These are phyloP conservation scores for Amoeboaphelidium protococcarum DNA, from an alignment of 371 early-diverging fungal genomes.

Conservation along the genomic window DNA sequence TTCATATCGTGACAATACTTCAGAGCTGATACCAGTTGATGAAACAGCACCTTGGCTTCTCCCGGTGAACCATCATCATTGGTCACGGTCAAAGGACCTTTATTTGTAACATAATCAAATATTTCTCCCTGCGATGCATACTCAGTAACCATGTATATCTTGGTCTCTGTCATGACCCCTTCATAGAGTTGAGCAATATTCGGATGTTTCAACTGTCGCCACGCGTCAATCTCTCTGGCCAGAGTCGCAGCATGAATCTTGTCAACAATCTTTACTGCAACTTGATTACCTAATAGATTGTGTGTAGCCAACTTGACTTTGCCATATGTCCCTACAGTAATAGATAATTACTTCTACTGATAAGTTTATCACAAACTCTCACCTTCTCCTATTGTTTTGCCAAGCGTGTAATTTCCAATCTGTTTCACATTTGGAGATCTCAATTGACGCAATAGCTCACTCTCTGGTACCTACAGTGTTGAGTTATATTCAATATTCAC, in stretches of 20 bases:
- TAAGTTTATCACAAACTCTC: not conserved
- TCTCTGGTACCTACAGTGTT: no score
- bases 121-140: conserved; percentile 46
- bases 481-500: no score
- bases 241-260: conserved; percentile 39
- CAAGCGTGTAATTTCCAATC: conserved; percentile 17
- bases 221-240: conserved; percentile 63
- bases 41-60: conserved; percentile 30
- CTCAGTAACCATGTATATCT: conserved; percentile 54
- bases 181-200: conserved; percentile 64
- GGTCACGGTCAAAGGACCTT: conserved; percentile 24
- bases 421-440: conserved; percentile 10
- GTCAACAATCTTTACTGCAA: conserved; percentile 61
- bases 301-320: conserved; percentile 59
- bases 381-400: conserved; percentile 21
- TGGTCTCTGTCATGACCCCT: conserved; percentile 46
- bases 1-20: conserved; percentile 41
- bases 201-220: conserved; percentile 51
- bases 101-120: conserved; percentile 31
- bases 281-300: conserved; percentile 42
- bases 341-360: not conserved
- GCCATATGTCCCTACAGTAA: conserved; percentile 49
- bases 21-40: conserved; percentile 42
- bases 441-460: not conserved
- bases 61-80: no score